Conservation (phyloP, 306 rosid species). For the Begonia peltatifolia region DNA sequence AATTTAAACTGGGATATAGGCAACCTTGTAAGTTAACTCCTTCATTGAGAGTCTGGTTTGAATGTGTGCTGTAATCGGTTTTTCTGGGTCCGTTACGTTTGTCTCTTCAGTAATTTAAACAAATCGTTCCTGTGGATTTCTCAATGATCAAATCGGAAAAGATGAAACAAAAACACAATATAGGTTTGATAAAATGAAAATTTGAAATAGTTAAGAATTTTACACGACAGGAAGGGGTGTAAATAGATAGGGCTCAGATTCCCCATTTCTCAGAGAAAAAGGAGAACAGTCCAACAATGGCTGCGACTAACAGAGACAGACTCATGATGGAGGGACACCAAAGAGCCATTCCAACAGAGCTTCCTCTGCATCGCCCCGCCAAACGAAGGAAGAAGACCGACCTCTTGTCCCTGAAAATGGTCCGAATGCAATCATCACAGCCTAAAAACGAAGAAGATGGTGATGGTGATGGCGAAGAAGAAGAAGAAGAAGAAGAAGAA, state of each 20-base stretch:
- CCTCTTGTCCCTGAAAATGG: constrained; percentile 8
- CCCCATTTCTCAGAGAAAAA: constrained; percentile 28
- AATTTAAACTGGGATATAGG: background rate
- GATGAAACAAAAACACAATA: no score
- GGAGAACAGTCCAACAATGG: constrained; percentile 12
- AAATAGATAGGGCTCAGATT: constrained; percentile 26
- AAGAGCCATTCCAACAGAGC: background rate
- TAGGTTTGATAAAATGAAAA: no score
- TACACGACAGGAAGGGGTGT: no score
- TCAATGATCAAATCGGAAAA: no score
- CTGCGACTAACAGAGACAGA: constrained; percentile 13
- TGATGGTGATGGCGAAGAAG: background rate
- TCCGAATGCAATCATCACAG: constrained; percentile 20
- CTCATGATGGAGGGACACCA: background rate
- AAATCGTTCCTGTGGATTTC: no score
- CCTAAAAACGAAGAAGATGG: constrained; percentile 13
- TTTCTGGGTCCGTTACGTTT: background rate
- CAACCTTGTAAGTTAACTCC: background rate
- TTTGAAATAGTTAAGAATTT: no score
- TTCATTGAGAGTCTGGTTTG: background rate
- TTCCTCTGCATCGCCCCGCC: constrained; percentile 26
- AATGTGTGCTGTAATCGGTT: background rate
- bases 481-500: no score
- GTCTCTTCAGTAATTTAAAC: no score
- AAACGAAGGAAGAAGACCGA: constrained; percentile 8